Conservation (phyloP, 805 yeast species). For the Candida easanensis region DNA sequence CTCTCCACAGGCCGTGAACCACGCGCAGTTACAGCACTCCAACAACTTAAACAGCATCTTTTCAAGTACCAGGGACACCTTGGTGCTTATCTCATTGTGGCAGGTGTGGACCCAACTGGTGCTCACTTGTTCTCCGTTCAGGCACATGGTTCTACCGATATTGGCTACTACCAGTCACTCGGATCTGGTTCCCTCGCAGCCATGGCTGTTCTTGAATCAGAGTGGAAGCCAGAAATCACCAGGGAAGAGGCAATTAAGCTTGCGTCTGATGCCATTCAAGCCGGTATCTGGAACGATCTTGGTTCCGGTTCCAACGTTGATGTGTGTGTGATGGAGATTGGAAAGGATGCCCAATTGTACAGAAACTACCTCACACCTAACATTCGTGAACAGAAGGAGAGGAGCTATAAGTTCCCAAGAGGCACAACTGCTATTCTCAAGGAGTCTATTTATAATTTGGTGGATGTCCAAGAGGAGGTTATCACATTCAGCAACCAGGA, state of each 20-base stretch:
- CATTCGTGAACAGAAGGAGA: conserved; percentile 76
- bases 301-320: conserved; percentile 99
- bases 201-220: conserved; percentile 92
- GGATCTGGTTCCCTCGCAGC: conserved; percentile 99
- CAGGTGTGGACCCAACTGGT: conserved; percentile 96
- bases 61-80: conserved; percentile 96
- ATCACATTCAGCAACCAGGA: conserved; percentile 22
- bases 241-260: conserved; percentile 89
- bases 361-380: conserved; percentile 93
- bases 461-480: conserved; percentile 67
- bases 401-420: conserved; percentile 79
- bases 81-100: conserved; percentile 97
- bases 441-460: conserved; percentile 60
- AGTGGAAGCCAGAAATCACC: conserved; percentile 76
- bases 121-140: conserved; percentile 90
- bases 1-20: conserved; percentile 83
- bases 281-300: conserved; percentile 98
- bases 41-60: conserved; percentile 90
- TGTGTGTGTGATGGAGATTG: conserved; percentile 93
- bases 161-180: conserved; percentile 86
- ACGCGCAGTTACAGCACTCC: conserved; percentile 89
- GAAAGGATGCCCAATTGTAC: conserved; percentile 78
- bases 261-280: conserved; percentile 90
- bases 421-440: conserved; percentile 91
- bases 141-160: conserved; percentile 97